Percentiles rank a stretch among this genome's conserved stretches.
phyloP scores from a whole-genome alignment of 805 yeast species.

The Jamesozyma lodderae region DNA sequence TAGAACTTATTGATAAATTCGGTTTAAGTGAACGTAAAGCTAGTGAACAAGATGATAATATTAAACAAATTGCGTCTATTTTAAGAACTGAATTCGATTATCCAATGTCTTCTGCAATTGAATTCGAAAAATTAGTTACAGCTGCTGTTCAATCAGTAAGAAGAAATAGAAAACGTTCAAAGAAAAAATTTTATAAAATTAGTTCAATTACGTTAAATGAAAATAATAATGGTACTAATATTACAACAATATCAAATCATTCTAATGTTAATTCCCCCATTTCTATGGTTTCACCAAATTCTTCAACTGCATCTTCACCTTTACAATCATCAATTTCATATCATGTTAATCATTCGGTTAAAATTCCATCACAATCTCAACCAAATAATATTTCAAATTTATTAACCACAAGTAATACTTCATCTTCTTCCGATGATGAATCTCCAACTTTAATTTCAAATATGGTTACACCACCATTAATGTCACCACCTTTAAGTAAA shows the following conservation, averaged over 20 bases:
- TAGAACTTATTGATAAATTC: slow-evolving; percentile 78
- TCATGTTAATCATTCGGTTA: too few species aligned
- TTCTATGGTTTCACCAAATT: background rate
- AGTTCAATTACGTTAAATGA: background rate
- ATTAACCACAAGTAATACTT: too few species aligned
- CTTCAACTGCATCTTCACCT: background rate
- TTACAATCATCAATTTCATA: background rate
- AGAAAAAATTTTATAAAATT: slow-evolving; percentile 25
- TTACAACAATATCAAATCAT: background rate
- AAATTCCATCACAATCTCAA: background rate
- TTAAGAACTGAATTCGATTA: slow-evolving; percentile 73
- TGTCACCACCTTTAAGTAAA: background rate
- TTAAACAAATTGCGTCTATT: slow-evolving; percentile 66
- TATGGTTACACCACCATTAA: background rate
- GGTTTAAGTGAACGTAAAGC: slow-evolving; percentile 62
- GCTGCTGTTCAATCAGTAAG: slow-evolving; percentile 94
- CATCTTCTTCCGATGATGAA: too few species aligned
- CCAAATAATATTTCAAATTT: background rate
- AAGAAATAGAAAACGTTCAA: slow-evolving; percentile 70
- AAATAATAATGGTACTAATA: background rate
- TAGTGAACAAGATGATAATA: slow-evolving; percentile 82
- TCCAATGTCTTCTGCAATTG: slow-evolving; percentile 46
- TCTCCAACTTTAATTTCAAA: background rate
- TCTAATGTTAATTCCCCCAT: background rate
- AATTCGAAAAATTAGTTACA: slow-evolving; percentile 82